Evolutionary conservation across 2,329 filamentous ascomycete species (phyloP), one percentile per base, ranked within the genome.

Genomic region (Trichophyton verrucosum): DNA sequence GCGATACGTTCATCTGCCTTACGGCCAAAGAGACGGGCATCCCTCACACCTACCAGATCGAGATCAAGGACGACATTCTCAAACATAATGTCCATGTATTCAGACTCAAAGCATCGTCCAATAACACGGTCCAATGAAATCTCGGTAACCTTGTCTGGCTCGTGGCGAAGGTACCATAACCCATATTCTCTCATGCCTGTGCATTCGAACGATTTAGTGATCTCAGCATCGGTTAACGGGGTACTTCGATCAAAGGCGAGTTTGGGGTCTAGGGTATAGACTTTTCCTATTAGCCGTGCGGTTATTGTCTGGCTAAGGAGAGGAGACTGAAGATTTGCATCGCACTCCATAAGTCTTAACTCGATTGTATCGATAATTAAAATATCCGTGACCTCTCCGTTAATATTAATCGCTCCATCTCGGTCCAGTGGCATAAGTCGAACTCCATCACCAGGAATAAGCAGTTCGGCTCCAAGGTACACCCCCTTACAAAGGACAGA

Each of bases 401-500:
- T 60, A 3, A 17, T 62, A 61, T 47, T 46, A 27, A 60, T 66
- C 66, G 1, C 70, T 73, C 0, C 71, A 61, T 7, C 17, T 60
- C 62, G 65, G 9, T 60, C 64, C 38, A 59, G 66, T 59, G 77
- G 75, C 60, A 73, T 71, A 2, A 86, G 68, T 3, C 82, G 80
- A 1, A 85, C 77, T 0, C 75, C 71, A 62, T 86, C 83, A 1
- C 81, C 81, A 3, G 79, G 68, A 3, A 75, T 71, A 9, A 85
- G 67, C 33, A 84, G 71, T 66, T 86, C 83, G 2, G 78, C 67
- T 0, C 83, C 83, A 2, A 86, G 68, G 63, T 78, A 85, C 5
- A 84, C 74, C 0, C 79, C 82, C 57, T 76, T 74, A 61, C 76
- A 80, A 59, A 76, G 77, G n/a, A 86, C 74, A 0, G 70, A 73